Conservation (phyloP, 2,329 filamentous ascomycete genomes). For the Calonectria henricotiae region DNA sequence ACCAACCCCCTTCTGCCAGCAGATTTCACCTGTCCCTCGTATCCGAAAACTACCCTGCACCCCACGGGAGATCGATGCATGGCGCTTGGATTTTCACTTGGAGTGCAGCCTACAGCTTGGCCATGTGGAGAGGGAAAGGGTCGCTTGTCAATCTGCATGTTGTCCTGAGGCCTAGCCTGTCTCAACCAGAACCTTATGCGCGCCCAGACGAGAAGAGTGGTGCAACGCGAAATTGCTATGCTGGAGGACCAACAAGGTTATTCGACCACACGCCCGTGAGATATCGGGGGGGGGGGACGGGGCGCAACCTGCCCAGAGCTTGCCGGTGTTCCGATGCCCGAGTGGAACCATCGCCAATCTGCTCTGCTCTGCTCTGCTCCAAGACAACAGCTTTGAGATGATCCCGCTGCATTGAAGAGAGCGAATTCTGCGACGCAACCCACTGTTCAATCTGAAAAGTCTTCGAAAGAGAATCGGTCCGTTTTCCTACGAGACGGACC, state of each 20-base stretch:
- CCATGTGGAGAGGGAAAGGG: constrained; percentile 8
- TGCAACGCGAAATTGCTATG: background rate
- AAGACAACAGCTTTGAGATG: background rate
- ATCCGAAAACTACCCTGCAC: constrained; percentile 27
- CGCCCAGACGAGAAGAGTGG: background rate
- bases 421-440: background rate
- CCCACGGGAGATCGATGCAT: constrained; percentile 11
- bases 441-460: background rate
- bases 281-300: constrained; percentile 26
- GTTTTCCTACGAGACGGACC: constrained; percentile 6
- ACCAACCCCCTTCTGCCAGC: constrained; percentile 2
- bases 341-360: background rate
- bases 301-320: constrained; percentile 11
- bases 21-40: constrained; percentile 3
- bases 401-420: background rate
- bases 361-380: background rate
- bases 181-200: constrained; percentile 22
- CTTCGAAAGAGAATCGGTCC: background rate
- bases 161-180: constrained; percentile 21
- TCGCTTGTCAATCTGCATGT: constrained; percentile 13
- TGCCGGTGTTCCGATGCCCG: background rate
- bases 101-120: constrained; percentile 23
- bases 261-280: constrained; percentile 6
- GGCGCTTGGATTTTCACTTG: constrained; percentile 20
- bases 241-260: constrained; percentile 7